Conservation (phyloP, 164 flowering plant species). For the Stephania yunnanensis region DNA sequence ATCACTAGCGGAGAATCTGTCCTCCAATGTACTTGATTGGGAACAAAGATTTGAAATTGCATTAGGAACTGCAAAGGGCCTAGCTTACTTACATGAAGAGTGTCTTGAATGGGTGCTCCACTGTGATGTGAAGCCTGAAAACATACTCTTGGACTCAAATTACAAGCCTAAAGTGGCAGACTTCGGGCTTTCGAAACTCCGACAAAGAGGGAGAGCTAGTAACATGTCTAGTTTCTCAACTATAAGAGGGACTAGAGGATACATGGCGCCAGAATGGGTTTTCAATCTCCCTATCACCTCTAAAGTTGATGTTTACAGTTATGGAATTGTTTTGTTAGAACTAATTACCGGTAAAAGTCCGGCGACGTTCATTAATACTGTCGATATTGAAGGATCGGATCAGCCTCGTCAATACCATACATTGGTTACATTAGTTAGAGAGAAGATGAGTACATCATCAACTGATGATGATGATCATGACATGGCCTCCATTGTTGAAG, state of each 20-base stretch:
- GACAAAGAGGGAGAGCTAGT: slow-evolving; percentile 8
- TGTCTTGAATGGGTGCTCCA: slow-evolving; percentile 39
- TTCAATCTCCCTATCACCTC: slow-evolving; percentile 27
- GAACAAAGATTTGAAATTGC: slow-evolving; percentile 22
- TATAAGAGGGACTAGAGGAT: slow-evolving; percentile 42
- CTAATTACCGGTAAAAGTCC: slow-evolving; percentile 4
- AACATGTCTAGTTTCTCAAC: slow-evolving; percentile 19
- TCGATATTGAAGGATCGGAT: slow-evolving; percentile 22
- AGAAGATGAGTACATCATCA: slow-evolving; percentile 5
- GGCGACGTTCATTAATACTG: slow-evolving; percentile 13
- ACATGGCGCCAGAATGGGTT: slow-evolving; percentile 48
- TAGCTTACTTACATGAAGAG: slow-evolving; percentile 40
- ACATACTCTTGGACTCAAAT: slow-evolving; percentile 24
- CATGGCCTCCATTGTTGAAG: neutral
- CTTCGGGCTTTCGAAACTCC: slow-evolving; percentile 30
- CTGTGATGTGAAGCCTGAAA: slow-evolving; percentile 33
- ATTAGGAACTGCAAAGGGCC: slow-evolving; percentile 26
- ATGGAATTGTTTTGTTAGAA: slow-evolving; percentile 36
- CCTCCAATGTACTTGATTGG: slow-evolving; percentile 19
- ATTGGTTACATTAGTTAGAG: slow-evolving; percentile 2
- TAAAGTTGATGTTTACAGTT: slow-evolving; percentile 43
- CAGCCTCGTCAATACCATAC: slow-evolving; percentile 14
- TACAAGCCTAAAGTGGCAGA: slow-evolving; percentile 33
- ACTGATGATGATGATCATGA: slow-evolving; percentile 1
- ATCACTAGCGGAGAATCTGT: slow-evolving; percentile 23